Evolutionary conservation across 1,284 basidiomycete genomes (phyloP), one percentile per base, ranked within the genome.

Genomic region (Marasmius oreades): DNA sequence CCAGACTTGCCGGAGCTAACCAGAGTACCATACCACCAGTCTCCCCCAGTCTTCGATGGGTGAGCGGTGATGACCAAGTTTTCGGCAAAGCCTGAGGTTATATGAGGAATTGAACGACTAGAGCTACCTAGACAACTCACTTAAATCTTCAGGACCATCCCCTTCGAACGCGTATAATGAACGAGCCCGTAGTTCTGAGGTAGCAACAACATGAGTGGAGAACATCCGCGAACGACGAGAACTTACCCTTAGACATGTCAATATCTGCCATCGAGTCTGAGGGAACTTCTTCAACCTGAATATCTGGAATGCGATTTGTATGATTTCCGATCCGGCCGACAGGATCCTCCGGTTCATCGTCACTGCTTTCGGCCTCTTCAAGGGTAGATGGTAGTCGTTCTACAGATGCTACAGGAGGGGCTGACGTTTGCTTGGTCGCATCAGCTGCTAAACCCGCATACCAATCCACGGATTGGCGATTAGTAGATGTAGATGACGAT

Each of bases 11-110:
- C 85, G 42, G 80, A 83, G 45, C 77, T 81, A 18, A 88, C 73
- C 10, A 85, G 68, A n/a, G 78, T 88, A 39, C 94, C 96, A 69
- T 92, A 93, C 91, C 94, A 95, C 96, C 97, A 99, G 66, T 95
- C 93, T 20, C 85, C 80, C 37, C 82, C 86, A 46, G 84, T 80
- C 70, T 92, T 95, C 8, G 93, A 90, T 0, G 95, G 94, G 70
- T 95, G 84, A 2, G 91, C 93, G 20, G 76, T 73, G 20, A 99
- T 73, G 45, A 96, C 77, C 14, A 87, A 67, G 69, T 98, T 95
- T 69, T 93, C 89, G 26, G 75, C 80, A 71, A 99, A 98, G 22
- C 82, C 91, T 93, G 60, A 11, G 51, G 45, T 31, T 24, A 8
- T 33, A 8, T 39, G 12, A 8, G 22, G 8, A 56, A 14, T 39